phyloP scores from a whole-genome alignment of 345 rosid species.

The Balakata baccata region DNA sequence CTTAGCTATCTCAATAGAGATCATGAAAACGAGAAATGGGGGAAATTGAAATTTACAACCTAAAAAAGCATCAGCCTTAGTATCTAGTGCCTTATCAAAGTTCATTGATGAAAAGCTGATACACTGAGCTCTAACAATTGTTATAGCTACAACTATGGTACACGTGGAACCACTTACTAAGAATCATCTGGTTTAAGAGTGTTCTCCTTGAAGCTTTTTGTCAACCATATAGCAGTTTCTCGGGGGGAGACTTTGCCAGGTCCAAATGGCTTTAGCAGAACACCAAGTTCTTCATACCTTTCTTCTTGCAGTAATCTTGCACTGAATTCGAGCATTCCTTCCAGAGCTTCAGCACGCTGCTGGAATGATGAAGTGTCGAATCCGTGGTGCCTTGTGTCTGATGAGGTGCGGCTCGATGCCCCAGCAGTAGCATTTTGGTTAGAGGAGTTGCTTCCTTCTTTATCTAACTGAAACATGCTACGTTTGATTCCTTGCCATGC shows the following conservation, averaged over 20 bases:
- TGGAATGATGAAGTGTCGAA: slow-evolving; percentile 84
- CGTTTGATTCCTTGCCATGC: slow-evolving; percentile 69
- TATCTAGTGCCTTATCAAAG: slow-evolving; percentile 8
- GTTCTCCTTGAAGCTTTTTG: slow-evolving; percentile 96
- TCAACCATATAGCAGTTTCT: slow-evolving; percentile 97
- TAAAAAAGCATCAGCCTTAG: slow-evolving; percentile 3
- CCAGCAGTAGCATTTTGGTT: slow-evolving; percentile 92
- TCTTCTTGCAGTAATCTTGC: slow-evolving; percentile 83
- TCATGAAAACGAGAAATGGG: background rate
- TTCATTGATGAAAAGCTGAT: slow-evolving; percentile 1
- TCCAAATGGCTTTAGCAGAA: slow-evolving; percentile 92
- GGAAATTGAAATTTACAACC: slow-evolving; percentile 18
- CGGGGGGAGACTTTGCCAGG: slow-evolving; percentile 98
- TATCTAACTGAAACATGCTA: slow-evolving; percentile 44
- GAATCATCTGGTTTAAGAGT: slow-evolving; percentile 23
- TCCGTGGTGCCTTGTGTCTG: slow-evolving; percentile 52
- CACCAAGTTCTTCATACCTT: slow-evolving; percentile 94
- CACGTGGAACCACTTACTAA: background rate
- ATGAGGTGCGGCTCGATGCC: slow-evolving; percentile 84
- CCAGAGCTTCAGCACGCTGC: slow-evolving; percentile 97
- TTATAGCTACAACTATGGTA: slow-evolving; percentile 9
- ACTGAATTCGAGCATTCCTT: slow-evolving; percentile 97
- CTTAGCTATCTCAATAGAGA: background rate
- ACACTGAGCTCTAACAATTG: slow-evolving; percentile 14
- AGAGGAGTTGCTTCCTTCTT: slow-evolving; percentile 72